These are phyloP conservation scores for Lumnitzera racemosa DNA, from an alignment of 345 rosid species.

Conservation along the genomic window DNA sequence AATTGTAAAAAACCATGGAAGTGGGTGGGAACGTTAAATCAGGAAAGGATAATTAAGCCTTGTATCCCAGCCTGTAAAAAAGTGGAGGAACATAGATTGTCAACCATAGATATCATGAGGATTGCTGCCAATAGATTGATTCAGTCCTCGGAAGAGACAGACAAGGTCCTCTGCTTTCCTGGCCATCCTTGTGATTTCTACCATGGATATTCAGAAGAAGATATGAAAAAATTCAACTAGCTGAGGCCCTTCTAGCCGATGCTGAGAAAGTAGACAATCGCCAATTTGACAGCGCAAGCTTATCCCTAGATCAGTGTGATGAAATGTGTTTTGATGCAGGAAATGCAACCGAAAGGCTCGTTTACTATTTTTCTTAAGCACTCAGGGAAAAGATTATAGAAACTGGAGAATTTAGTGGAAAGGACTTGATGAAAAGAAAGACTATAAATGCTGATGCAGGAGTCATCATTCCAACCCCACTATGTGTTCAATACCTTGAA, in stretches of 20 bases:
- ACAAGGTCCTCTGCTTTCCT: constrained; percentile 3
- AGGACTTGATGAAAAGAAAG: not conserved
- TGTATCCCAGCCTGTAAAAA: not conserved
- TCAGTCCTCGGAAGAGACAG: constrained; percentile 5
- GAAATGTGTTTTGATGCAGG: constrained; percentile 11
- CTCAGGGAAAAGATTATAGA: constrained; percentile 15
- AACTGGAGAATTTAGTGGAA: constrained; percentile 1
- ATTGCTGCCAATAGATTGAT: constrained; percentile 25
- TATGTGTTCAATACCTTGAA: not conserved
- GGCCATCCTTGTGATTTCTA: constrained; percentile 4
- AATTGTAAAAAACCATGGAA: constrained; percentile 8
- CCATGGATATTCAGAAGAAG: constrained; percentile 16
- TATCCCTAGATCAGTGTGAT: constrained; percentile 15
- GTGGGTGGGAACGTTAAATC: constrained; percentile 14
- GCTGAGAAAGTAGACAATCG: constrained; percentile 23
- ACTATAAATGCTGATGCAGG: not conserved
- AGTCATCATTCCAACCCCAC: not conserved
- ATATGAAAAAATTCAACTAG: constrained; percentile 21
- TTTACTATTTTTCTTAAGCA: constrained; percentile 4
- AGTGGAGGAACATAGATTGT: not conserved
- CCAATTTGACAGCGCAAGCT: constrained; percentile 15
- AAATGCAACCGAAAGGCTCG: constrained; percentile 17
- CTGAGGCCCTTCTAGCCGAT: constrained; percentile 16
- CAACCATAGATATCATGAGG: constrained; percentile 18
- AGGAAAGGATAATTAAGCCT: constrained; percentile 13